Evolutionary conservation across 106 monocot genomes (phyloP), one percentile per base, ranked within the genome.

Genomic region (Agapanthus africanus): DNA sequence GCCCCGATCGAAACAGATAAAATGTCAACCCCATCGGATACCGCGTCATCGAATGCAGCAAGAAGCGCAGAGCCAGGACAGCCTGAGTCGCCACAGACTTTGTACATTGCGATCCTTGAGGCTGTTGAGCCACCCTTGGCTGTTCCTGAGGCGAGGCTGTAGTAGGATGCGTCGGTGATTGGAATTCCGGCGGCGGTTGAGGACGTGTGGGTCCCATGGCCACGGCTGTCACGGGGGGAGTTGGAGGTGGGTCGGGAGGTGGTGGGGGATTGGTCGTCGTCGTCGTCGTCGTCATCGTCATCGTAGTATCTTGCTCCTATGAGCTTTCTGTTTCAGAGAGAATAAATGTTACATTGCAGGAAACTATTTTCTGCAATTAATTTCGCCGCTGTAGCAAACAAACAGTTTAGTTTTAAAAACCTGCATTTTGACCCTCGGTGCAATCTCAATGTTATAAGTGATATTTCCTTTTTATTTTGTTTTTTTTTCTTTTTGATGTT

Each of bases 151-250:
- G 89, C 93, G 35, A 93, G 78, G 64, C 84, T 79, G 38, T 90
- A 93, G 89, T 80, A 93, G 54, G 89, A 87, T 1, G 93, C 84
- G 3, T 68, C 36, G 11, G 32, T 18, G 13, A 89, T 62, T 1
- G 56, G 16, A 59, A 25, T 70, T 16, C 93, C 93, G 0, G 79
- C 90, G 2, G 93, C 93, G 0, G 89, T 93, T 31, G 93, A 93
- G 25, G 93, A 68, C 0, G 90, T 93, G 75, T 93, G 93, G 13
- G 93, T 93, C 15, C 93, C 93, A 22, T 93, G 93, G 9, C 90
- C 93, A 16, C 59, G 7, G 0, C 65, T 61, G 37, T 93, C 93
- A n/a, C 86, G 73, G 1, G 93, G 84, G 14, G 89, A 84, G 47
- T 47, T 33, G 37, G 2, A 37, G 16, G 33, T 26, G 1, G 23